A percentile compares a stretch with the other conserved stretches of the same genome.
Conservation (phyloP, 768 basidiomycete species). For the Lenzites betulinus region DNA sequence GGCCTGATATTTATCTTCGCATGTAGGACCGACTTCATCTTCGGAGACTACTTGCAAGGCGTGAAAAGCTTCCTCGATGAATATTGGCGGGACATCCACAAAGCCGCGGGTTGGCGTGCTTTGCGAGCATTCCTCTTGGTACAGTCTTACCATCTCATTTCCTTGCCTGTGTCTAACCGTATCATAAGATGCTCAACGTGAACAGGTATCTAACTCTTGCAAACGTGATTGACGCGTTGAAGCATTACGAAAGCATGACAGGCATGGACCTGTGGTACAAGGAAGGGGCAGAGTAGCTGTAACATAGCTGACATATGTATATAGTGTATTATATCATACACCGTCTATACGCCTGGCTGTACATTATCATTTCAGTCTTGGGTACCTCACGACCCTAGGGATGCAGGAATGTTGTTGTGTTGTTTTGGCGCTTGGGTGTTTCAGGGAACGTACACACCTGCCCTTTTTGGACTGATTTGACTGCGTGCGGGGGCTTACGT, state of each 20-base stretch:
- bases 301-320: too few relatives aligned
- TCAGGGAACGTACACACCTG: not conserved
- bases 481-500: slow-evolving; percentile 8
- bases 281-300: slow-evolving; percentile 1
- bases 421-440: not conserved
- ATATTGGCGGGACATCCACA: slow-evolving; percentile 68
- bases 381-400: too few relatives aligned
- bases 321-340: too few relatives aligned
- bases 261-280: slow-evolving; percentile 48
- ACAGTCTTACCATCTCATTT: slow-evolving; percentile 24
- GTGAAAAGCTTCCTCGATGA: slow-evolving; percentile 55
- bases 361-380: too few relatives aligned
- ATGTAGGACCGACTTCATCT: slow-evolving; percentile 54
- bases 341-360: too few relatives aligned
- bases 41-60: slow-evolving; percentile 51
- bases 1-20: not conserved
- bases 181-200: slow-evolving; percentile 51
- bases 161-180: not conserved
- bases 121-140: slow-evolving; percentile 65
- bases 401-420: not conserved
- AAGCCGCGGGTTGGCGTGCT: slow-evolving; percentile 68
- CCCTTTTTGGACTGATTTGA: not conserved
- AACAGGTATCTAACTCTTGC: slow-evolving; percentile 53
- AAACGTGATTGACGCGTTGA: slow-evolving; percentile 53
- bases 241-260: slow-evolving; percentile 56